Evolutionary conservation across 345 rosid genomes (phyloP).

Genomic region (Eucalyptus marginata): DNA sequence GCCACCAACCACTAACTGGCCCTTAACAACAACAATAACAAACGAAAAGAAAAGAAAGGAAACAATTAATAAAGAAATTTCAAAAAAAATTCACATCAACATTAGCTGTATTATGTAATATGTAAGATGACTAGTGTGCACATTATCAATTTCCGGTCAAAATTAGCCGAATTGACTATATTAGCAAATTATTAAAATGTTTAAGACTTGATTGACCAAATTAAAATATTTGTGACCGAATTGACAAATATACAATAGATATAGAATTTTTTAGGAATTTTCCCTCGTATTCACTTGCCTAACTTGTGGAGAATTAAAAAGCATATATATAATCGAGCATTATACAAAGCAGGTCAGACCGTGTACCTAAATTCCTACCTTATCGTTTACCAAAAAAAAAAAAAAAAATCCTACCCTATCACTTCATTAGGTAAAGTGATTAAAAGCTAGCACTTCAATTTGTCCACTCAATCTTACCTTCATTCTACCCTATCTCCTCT

Average conservation of each 20-base stretch:
- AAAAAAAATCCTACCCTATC: neutral
- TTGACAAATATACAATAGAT: fast-evolving
- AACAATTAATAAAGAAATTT: no score
- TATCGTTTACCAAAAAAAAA: neutral
- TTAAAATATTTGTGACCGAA: no score
- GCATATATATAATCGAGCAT: neutral
- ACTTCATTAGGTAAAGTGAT: neutral
- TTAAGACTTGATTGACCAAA: neutral
- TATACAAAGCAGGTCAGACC: neutral
- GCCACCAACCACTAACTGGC: neutral
- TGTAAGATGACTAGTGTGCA: neutral
- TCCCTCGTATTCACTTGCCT: neutral
- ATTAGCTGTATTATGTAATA: neutral
- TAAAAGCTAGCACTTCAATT: neutral
- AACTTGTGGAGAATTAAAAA: neutral
- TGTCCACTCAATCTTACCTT: neutral
- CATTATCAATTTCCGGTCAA: fast-evolving
- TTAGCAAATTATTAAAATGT: no score
- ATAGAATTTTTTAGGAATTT: neutral
- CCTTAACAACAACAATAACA: neutral
- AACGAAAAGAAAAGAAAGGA: neutral
- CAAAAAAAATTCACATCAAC: neutral
- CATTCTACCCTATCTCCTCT: neutral
- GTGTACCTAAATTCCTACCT: neutral
- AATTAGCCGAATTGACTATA: neutral